Evolutionary conservation across 1,284 basidiomycete genomes (phyloP).

Genomic region (Neotropicomus parvogracilis): DNA sequence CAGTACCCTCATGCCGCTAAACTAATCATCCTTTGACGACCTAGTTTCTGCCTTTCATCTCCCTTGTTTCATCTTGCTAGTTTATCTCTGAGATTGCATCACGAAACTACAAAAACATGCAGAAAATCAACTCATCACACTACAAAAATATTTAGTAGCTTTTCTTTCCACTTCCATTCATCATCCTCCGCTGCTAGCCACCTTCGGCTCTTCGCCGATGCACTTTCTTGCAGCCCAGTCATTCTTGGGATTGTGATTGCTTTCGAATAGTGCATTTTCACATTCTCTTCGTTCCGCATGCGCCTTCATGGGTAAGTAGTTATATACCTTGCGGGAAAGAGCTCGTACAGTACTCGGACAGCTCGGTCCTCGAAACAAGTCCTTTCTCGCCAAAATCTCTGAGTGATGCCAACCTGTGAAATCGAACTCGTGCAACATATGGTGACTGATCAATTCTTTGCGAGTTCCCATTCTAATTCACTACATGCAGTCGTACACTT

Average conservation of each 20-base stretch:
- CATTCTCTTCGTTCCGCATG: constrained; percentile 26
- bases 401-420: too few relatives aligned
- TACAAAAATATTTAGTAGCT: constrained; percentile 45
- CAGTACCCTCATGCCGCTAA: constrained; percentile 35
- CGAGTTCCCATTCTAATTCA: constrained; percentile 1
- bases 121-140: constrained; percentile 39
- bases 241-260: constrained; percentile 16
- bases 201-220: constrained; percentile 32
- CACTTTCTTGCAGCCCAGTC: constrained; percentile 4
- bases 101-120: constrained; percentile 48
- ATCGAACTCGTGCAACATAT: too few relatives aligned
- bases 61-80: constrained; percentile 38
- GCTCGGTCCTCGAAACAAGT: constrained; percentile 10
- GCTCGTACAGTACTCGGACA: constrained; percentile 17
- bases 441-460: too few relatives aligned
- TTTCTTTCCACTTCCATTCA: constrained; percentile 20
- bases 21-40: constrained; percentile 35
- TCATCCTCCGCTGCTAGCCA: constrained; percentile 14
- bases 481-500: constrained; percentile 5
- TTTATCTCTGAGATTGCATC: constrained; percentile 33
- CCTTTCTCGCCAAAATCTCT: not conserved
- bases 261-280: constrained; percentile 21
- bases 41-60: constrained; percentile 25
- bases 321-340: constrained; percentile 29
- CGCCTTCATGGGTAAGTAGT: constrained; percentile 43